Percentiles rank a stretch among this genome's conserved stretches.
These are phyloP conservation scores for Gynandropsis gynandra DNA, from an alignment of 345 rosid genomes.

Conservation along the genomic window DNA sequence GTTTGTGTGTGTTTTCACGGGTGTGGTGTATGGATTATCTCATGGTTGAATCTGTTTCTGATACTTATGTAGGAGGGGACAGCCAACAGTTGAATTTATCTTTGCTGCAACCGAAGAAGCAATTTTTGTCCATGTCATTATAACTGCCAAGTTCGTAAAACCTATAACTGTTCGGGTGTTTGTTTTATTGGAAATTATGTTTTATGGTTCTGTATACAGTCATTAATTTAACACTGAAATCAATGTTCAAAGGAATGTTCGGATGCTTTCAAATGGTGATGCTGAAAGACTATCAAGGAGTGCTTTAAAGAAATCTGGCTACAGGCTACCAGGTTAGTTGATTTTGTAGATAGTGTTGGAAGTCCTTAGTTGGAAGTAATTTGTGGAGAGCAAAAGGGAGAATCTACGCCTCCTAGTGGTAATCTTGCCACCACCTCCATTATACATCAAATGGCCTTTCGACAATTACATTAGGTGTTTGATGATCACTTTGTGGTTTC, in stretches of 20 bases:
- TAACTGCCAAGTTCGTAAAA: slow-evolving; percentile 83
- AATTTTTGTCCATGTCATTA: slow-evolving; percentile 73
- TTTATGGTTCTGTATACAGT: slow-evolving; percentile 14
- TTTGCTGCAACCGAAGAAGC: slow-evolving; percentile 97
- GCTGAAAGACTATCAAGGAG: slow-evolving; percentile 52
- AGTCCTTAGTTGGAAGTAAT: too few species aligned
- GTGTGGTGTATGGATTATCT: slow-evolving; percentile 12
- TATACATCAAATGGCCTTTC: slow-evolving; percentile 5
- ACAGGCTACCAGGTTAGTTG: slow-evolving; percentile 76
- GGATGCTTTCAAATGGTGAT: slow-evolving; percentile 69
- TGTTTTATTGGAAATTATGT: slow-evolving; percentile 12
- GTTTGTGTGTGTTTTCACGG: not conserved
- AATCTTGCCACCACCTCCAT: slow-evolving; percentile 11
- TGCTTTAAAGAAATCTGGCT: slow-evolving; percentile 51
- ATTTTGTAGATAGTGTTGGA: slow-evolving; percentile 6
- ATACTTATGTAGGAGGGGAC: slow-evolving; percentile 72
- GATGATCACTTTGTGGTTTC: slow-evolving; percentile 10
- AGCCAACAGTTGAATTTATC: slow-evolving; percentile 74
- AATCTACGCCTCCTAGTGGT: not conserved
- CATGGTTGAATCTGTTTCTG: slow-evolving; percentile 16
- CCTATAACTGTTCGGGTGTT: slow-evolving; percentile 12
- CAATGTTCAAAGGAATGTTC: slow-evolving; percentile 59
- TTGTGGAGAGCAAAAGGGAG: too few species aligned
- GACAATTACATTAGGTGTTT: slow-evolving; percentile 12
- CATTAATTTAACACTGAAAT: slow-evolving; percentile 17